Percentiles rank a stretch among this genome's conserved stretches.
Conservation (phyloP, 306 rosid species). For the Sophora flavescens region DNA sequence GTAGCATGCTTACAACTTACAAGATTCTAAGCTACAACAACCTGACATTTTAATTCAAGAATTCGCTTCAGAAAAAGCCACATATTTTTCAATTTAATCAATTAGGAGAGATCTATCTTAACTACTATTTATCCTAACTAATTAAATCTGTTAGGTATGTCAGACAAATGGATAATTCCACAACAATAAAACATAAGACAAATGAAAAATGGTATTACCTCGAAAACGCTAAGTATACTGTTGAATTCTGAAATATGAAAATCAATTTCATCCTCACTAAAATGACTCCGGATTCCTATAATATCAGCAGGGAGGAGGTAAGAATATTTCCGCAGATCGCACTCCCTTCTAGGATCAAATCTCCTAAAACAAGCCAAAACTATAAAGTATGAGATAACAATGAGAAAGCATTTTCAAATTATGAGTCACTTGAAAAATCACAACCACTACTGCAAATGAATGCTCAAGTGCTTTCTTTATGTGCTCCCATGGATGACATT, state of each 20-base stretch:
- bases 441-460: constrained; percentile 12
- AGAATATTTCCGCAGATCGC: constrained; percentile 85
- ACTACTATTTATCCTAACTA: constrained; percentile 5
- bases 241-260: constrained; percentile 83
- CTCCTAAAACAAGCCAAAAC: constrained; percentile 63
- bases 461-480: neutral
- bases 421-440: neutral
- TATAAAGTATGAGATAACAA: neutral
- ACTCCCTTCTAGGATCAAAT: constrained; percentile 93
- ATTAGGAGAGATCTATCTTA: constrained; percentile 23
- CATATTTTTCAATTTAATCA: constrained; percentile 5
- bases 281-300: constrained; percentile 78
- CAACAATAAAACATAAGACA: constrained; percentile 11
- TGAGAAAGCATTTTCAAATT: neutral
- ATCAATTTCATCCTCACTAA: constrained; percentile 63
- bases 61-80: neutral
- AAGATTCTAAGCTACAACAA: neutral
- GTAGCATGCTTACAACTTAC: constrained; percentile 1
- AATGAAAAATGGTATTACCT: constrained; percentile 57
- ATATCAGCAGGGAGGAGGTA: constrained; percentile 85
- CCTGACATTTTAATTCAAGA: neutral
- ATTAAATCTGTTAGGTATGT: constrained; percentile 9
- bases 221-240: constrained; percentile 66
- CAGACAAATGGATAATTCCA: constrained; percentile 21
- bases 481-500: constrained; percentile 16